These are phyloP conservation scores for Panicum virgatum DNA, from an alignment of 202 grass and related monocot genomes.

Conservation along the genomic window DNA sequence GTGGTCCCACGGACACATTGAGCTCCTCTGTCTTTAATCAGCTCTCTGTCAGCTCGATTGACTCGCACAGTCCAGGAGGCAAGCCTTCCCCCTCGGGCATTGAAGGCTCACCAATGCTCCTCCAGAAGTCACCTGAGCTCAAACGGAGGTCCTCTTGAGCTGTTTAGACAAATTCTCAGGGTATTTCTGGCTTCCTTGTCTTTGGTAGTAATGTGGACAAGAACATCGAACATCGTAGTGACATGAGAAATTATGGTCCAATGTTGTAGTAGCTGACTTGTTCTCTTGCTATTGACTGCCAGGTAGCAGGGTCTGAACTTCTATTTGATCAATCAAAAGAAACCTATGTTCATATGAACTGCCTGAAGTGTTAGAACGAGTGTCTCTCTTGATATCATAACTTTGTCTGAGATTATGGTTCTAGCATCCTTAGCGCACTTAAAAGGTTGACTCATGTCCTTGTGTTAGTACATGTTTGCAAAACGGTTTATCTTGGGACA, in stretches of 20 bases:
- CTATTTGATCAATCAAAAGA: slow-evolving; percentile 19
- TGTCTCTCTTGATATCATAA: slow-evolving; percentile 21
- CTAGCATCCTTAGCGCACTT: slow-evolving; percentile 20
- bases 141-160: slow-evolving; percentile 71
- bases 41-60: slow-evolving; percentile 74
- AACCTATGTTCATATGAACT: slow-evolving; percentile 40
- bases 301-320: slow-evolving; percentile 28
- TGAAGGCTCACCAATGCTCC: slow-evolving; percentile 59
- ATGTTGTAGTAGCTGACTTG: slow-evolving; percentile 31
- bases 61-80: slow-evolving; percentile 60
- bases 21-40: slow-evolving; percentile 80
- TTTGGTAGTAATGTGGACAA: background rate
- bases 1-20: slow-evolving; percentile 53
- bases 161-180: background rate
- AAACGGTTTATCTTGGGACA: background rate
- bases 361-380: slow-evolving; percentile 33
- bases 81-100: slow-evolving; percentile 51
- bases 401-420: slow-evolving; percentile 11
- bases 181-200: background rate
- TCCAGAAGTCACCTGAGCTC: slow-evolving; percentile 68
- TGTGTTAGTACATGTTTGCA: background rate
- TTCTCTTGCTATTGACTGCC: slow-evolving; percentile 18
- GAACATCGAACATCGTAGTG: background rate
- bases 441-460: background rate
- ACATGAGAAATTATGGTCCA: slow-evolving; percentile 4